Evolutionary conservation across 768 basidiomycete species (phyloP), one percentile per base, ranked within the genome.

Genomic region (Russula griseocarnosa): DNA sequence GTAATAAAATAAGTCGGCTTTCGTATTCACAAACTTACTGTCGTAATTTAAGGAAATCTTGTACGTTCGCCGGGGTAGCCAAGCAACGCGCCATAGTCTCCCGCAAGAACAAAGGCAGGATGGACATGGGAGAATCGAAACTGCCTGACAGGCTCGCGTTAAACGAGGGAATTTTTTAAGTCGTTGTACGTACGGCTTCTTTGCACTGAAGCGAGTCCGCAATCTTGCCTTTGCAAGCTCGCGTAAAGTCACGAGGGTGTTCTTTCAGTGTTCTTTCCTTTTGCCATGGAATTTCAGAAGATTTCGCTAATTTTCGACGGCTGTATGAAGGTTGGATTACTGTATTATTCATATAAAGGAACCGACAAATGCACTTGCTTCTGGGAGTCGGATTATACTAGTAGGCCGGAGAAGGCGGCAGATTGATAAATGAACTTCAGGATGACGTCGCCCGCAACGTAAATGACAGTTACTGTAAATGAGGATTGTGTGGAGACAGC

Each of bases 181-280:
- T 22, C 46, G 46, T 47, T 22, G 20, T 47, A 47, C 46, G 46
- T 22, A 47, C 46, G 10, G 11, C 46, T 47, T n/a, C 46, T 47
- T 47, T 47, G 46, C 24, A 13, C 46, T 47, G 4, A n/a, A 4
- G 46, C 4, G 46, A n/a, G 46, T 22, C n/a, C n/a, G 46, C 46
- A 47, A 47, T 47, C 46, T 47, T 47, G 46, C 46, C 46, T 47
- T 47, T 47, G 46, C 46, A 47, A 22, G 46, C 46, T 11, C 46
- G 46, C 46, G 11, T 47, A 47, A 47, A 47, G 22, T 22, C 11
- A 47, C 20, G 46, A 47, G 36, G 36, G 36, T 36, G 36, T 14
- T 34, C 10, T 11, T 34, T 34, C 34, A 1, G 34, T 7, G 20
- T 4, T 47, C 11, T 13, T 13, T 47, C 10, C n/a, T 47, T n/a